phyloP scores from a whole-genome alignment of 495 filamentous ascomycete genomes.

The Xylaria castorea region DNA sequence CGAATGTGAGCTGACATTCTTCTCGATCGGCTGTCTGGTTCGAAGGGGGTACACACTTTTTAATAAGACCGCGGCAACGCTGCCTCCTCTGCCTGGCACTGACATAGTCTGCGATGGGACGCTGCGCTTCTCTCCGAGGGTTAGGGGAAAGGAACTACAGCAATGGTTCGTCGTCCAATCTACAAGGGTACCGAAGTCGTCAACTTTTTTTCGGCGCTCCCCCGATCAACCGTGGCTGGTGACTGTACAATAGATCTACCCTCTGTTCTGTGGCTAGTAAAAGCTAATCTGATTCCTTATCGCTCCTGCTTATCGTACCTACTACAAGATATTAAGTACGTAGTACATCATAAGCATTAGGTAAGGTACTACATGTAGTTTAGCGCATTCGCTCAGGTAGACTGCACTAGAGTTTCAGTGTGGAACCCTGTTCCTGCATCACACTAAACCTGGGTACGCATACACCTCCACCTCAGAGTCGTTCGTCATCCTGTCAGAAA shows the following conservation, averaged over 20 bases:
- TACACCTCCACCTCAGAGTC: too few species aligned
- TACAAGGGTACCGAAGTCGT: not conserved
- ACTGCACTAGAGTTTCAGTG: too few species aligned
- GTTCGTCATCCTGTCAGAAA: constrained; percentile 20
- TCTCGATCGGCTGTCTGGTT: constrained; percentile 14
- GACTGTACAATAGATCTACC: too few species aligned
- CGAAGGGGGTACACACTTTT: constrained; percentile 44
- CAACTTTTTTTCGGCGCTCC: constrained; percentile 41
- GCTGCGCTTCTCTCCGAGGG: constrained; percentile 25
- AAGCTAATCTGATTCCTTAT: too few species aligned
- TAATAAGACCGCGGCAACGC: constrained; percentile 49
- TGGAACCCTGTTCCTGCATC: constrained; percentile 26
- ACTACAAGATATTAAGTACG: too few species aligned
- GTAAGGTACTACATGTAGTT: not conserved
- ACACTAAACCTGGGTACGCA: too few species aligned
- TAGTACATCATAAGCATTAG: too few species aligned
- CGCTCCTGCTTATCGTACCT: not conserved
- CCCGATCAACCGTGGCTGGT: constrained; percentile 14
- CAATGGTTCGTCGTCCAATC: constrained; percentile 31
- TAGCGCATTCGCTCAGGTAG: not conserved
- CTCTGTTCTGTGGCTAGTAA: too few species aligned
- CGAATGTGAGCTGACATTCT: constrained; percentile 23
- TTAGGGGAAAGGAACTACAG: constrained; percentile 20
- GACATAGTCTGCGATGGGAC: constrained; percentile 49
- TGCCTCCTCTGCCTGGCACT: constrained; percentile 57